phyloP scores from a whole-genome alignment of 2,329 filamentous ascomycete genomes.

The Penicillium occitanis region DNA sequence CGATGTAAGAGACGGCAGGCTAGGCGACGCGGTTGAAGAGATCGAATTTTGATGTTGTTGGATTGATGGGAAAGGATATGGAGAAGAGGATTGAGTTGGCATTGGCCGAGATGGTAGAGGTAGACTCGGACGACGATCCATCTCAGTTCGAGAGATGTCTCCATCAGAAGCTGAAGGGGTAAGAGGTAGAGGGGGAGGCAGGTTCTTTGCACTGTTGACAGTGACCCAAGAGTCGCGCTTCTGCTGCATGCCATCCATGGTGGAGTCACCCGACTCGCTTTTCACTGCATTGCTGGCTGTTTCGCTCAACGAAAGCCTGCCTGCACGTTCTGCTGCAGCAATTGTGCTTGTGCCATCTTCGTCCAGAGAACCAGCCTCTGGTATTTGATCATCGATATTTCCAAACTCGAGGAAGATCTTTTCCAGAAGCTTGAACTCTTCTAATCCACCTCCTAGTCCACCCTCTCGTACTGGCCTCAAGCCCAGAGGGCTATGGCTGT shows the following conservation, averaged over 20 bases:
- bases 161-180: conserved; percentile 11
- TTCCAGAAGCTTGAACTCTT: conserved; percentile 44
- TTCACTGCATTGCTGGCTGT: conserved; percentile 43
- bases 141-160: conserved; percentile 19
- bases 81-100: conserved; percentile 33
- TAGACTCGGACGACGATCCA: conserved; percentile 37
- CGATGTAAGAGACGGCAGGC: conserved; percentile 34
- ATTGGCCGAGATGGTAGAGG: conserved; percentile 35
- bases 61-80: conserved; percentile 37
- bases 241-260: conserved; percentile 30
- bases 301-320: conserved; percentile 36
- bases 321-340: conserved; percentile 18
- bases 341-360: conserved; percentile 32
- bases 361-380: conserved; percentile 32
- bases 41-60: conserved; percentile 30
- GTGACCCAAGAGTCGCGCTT: conserved; percentile 46
- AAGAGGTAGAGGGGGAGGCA: conserved; percentile 11
- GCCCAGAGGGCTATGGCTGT: conserved; percentile 32
- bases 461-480: conserved; percentile 35
- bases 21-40: conserved; percentile 33
- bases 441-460: conserved; percentile 34
- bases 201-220: conserved; percentile 33
- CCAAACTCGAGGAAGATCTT: conserved; percentile 44
- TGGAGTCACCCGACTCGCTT: conserved; percentile 39
- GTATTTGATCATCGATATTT: conserved; percentile 40